phyloP scores from a whole-genome alignment of 495 filamentous ascomycete genomes.

The Annulohypoxylon maeteangense region DNA sequence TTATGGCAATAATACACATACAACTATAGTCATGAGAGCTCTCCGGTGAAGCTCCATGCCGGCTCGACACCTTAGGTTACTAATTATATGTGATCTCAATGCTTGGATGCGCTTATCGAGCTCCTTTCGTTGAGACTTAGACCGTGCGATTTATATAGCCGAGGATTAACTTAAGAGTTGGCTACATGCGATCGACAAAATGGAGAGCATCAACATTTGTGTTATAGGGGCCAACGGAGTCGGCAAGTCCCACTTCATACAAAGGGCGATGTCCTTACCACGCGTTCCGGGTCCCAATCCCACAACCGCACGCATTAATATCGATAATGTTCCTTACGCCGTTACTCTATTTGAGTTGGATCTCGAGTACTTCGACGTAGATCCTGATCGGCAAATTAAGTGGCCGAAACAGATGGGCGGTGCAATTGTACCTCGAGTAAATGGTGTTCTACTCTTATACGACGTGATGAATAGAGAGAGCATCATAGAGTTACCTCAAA shows the following conservation, averaged over 20 bases:
- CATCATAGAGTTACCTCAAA: constrained; percentile 71
- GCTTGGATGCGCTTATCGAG: constrained; percentile 5
- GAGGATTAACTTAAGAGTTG: constrained; percentile 6
- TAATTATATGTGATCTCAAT: constrained; percentile 25
- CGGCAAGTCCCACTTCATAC: constrained; percentile 92
- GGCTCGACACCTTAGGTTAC: constrained; percentile 20
- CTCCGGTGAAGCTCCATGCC: constrained; percentile 10
- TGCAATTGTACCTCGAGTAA: constrained; percentile 73
- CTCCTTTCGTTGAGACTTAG: constrained; percentile 5
- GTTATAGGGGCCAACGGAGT: constrained; percentile 83
- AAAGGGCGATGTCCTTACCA: constrained; percentile 77
- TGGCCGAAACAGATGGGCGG: constrained; percentile 83
- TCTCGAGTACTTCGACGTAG: constrained; percentile 73
- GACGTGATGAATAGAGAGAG: constrained; percentile 81
- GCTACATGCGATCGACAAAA: constrained; percentile 35
- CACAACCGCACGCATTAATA: constrained; percentile 73
- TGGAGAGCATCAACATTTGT: constrained; percentile 82
- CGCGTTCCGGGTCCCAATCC: constrained; percentile 63
- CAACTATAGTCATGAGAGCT: constrained; percentile 33
- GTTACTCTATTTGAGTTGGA: constrained; percentile 85
- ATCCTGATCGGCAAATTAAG: constrained; percentile 71
- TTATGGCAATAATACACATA: not conserved
- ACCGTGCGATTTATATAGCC: constrained; percentile 11
- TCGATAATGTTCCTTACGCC: constrained; percentile 79
- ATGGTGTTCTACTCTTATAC: constrained; percentile 86